Evolutionary conservation across 495 filamentous ascomycete species (phyloP), one percentile per base, ranked within the genome.

Genomic region (Talaromyces proteolyticus): DNA sequence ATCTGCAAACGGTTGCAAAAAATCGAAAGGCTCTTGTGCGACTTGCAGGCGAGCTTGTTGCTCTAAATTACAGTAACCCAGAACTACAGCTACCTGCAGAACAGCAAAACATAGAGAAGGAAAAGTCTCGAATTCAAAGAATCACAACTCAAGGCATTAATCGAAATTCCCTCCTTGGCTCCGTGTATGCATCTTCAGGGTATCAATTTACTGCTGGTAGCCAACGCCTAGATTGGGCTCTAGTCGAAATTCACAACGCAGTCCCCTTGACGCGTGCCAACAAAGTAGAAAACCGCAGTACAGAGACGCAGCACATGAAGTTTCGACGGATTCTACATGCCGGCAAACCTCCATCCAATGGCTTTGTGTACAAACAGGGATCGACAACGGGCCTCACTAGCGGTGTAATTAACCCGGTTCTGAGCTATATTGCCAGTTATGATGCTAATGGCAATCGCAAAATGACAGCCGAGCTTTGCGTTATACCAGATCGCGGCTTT

Each of bases 221-320:
- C 4, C 47, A 40, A 24, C 47, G 47, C 8, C 47, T 49, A 0
- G 47, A 49, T 21, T 49, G 47, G 47, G 47, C 47, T 6, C 26
- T 49, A n/a, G 34, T 49, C 5, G 21, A 41, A 16, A 36, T 49
- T 24, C 8, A 40, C 20, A 1, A 18, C 4, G 16, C 12, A 3
- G 6, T 49, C 36, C n/a, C 34, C 2, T 39, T 24, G 11, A 22
- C 6, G 7, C 42, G 21, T 21, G 17, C 7, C 2, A 44, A 44
- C 19, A 22, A 41, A 40, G 36, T 41, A 12, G 34, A 46, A 20
- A 17, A 46, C 17, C 14, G 22, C 24, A 36, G 17, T 11, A 8
- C 29, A 4, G 8, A 34, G 29, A 11, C 17, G 7, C n/a, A 3
- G 6, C 24, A 46, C 3, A 22, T 24, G 7, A 16, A 26, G 2